phyloP scores from a whole-genome alignment of 2,329 filamentous ascomycete species.

The Neofusicoccum ribis region DNA sequence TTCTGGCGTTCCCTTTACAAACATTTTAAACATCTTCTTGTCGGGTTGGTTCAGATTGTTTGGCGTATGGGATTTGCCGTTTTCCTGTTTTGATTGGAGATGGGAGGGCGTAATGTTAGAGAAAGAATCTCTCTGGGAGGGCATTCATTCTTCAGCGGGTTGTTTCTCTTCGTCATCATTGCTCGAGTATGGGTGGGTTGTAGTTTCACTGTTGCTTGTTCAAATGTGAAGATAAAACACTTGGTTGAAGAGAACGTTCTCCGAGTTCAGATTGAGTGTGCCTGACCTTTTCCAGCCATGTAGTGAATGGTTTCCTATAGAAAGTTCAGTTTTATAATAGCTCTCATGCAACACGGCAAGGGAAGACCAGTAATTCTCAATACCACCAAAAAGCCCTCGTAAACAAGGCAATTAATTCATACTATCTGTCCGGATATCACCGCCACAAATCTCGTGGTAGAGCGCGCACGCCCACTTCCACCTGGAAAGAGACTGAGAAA shows the following conservation, averaged over 20 bases:
- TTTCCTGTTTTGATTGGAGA: too few species aligned
- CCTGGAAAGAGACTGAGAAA: neutral
- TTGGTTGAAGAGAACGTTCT: too few species aligned
- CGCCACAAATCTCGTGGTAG: neutral
- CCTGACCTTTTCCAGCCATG: too few species aligned
- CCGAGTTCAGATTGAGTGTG: too few species aligned
- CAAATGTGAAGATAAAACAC: too few species aligned
- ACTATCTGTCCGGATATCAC: neutral
- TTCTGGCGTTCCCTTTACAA: conserved; percentile 1
- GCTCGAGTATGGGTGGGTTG: neutral
- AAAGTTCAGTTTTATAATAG: too few species aligned
- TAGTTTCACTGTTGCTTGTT: neutral
- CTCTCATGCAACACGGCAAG: too few species aligned
- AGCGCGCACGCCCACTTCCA: neutral
- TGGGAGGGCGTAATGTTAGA: neutral
- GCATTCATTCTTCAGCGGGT: too few species aligned
- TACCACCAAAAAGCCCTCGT: too few species aligned
- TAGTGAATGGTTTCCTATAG: too few species aligned
- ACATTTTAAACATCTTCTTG: neutral
- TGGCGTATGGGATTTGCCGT: neutral
- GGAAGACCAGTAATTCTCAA: too few species aligned
- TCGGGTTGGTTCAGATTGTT: neutral
- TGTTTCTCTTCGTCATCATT: neutral
- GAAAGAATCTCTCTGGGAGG: neutral
- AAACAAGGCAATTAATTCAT: too few species aligned